These are phyloP conservation scores for Aphanomyces cochlioides DNA, from an alignment of 352 stramenopile species.

Conservation along the genomic window DNA sequence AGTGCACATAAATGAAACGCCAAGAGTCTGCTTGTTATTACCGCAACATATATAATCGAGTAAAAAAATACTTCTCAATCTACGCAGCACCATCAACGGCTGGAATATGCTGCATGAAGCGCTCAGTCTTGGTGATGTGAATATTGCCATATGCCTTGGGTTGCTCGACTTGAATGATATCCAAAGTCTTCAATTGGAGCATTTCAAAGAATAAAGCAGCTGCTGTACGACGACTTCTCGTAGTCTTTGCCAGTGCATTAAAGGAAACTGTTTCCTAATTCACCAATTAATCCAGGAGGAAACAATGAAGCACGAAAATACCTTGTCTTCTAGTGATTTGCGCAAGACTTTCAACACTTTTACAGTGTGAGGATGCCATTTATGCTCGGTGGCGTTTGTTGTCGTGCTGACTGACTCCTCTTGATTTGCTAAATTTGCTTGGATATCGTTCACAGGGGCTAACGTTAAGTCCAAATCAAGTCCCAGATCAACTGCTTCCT, in stretches of 20 bases:
- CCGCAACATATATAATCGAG: no score
- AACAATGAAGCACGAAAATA: conserved; percentile 21
- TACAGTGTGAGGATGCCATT: conserved; percentile 97
- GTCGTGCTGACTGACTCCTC: conserved; percentile 40
- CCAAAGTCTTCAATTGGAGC: conserved; percentile 96
- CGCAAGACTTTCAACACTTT: conserved; percentile 91
- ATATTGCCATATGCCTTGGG: conserved; percentile 93
- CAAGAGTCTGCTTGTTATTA: no score
- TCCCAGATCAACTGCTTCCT: conserved; percentile 47
- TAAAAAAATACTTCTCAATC: no score
- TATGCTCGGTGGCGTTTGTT: conserved; percentile 66
- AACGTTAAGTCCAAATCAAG: conserved; percentile 69
- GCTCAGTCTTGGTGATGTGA: conserved; percentile 64
- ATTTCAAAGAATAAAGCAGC: conserved; percentile 96
- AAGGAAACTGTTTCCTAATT: conserved; percentile 68
- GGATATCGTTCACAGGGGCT: conserved; percentile 70
- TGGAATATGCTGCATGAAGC: conserved; percentile 75
- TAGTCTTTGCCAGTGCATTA: conserved; percentile 81
- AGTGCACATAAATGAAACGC: no score
- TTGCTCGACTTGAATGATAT: conserved; percentile 96
- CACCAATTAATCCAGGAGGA: background rate
- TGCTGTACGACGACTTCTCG: conserved; percentile 81
- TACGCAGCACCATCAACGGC: conserved; percentile 50
- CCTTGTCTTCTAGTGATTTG: conserved; percentile 68
- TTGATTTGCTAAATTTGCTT: conserved; percentile 50